Base-by-base conservation (phyloP, 306 rosid genomes). In the Cicer arietinum region DNA sequence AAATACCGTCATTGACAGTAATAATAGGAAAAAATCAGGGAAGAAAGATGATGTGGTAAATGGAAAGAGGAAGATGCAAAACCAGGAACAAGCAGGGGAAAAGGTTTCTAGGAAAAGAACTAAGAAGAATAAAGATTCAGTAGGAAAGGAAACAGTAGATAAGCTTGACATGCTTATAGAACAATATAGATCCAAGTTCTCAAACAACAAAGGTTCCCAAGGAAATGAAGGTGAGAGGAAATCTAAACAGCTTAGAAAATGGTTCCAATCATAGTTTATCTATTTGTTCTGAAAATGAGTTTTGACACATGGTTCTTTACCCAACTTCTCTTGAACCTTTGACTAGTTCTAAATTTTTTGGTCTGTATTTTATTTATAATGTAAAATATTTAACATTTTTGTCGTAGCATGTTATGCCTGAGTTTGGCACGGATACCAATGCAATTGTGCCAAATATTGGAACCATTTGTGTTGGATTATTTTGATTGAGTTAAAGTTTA, bases 161-260 rank as follows among this genome's bases (percentile, higher is more conserved):
- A 90, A 89, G 84, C 99, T 94, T 48, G 99, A 94, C 87, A 50
- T 85, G 87, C 96, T 94, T 72, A 92, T 94, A 35, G 95, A 89
- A 77, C 91, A 90, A 85, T 94, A 94, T 62, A 86, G 76, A 60
- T 87, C 96, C 73, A 90, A 85, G 81, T 88, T 87, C 83, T 87
- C 93, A 43, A 81, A 83, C 22, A 81, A 81, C 20, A 85, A 70
- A 37, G 65, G 81, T 43, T 82, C 85, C 6, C 74, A 39, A 78
- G 84, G 85, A 79, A 79, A 67, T 7, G 90, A 74, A 37, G 87
- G 88, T 2, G 93, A 80, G 69, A 85, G 78, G 73, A 82, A 75
- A 40, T 81, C 96, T 39, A 83, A 80, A 50, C 90, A 85, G 81
- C 86, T 94, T 52, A 87, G 91, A 46, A 94, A 86, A 86, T 94